These are phyloP conservation scores for Onygena corvina DNA, from an alignment of 2,329 filamentous ascomycete genomes.

Conservation along the genomic window DNA sequence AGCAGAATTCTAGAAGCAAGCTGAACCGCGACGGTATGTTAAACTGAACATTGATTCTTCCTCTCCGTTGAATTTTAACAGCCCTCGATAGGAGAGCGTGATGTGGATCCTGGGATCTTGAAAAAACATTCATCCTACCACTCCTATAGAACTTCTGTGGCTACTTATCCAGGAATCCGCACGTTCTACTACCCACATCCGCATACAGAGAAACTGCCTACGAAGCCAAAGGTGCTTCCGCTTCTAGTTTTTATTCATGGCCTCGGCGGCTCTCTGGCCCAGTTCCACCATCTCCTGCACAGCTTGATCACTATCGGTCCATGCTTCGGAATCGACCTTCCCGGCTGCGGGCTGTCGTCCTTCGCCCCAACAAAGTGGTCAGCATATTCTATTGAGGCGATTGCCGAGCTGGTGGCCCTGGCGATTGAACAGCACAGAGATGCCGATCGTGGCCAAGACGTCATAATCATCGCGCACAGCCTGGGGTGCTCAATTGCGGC, in stretches of 20 bases:
- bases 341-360: slow-evolving; percentile 72
- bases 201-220: slow-evolving; percentile 69
- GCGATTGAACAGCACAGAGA: slow-evolving; percentile 65
- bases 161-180: slow-evolving; percentile 63
- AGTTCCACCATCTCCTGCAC: slow-evolving; percentile 70
- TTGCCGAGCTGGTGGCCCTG: slow-evolving; percentile 61
- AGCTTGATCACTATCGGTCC: slow-evolving; percentile 73
- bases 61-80: background rate
- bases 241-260: slow-evolving; percentile 87
- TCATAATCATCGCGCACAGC: slow-evolving; percentile 77
- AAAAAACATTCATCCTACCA: slow-evolving; percentile 60
- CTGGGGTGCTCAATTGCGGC: slow-evolving; percentile 75
- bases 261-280: slow-evolving; percentile 78
- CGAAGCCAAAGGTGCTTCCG: slow-evolving; percentile 60
- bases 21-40: slow-evolving; percentile 9
- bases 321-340: slow-evolving; percentile 78
- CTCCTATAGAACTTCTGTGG: slow-evolving; percentile 57
- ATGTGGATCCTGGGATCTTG: slow-evolving; percentile 66
- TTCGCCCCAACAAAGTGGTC: slow-evolving; percentile 60
- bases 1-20: background rate
- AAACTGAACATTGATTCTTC: background rate
- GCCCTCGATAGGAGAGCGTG: slow-evolving; percentile 7
- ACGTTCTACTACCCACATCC: slow-evolving; percentile 74
- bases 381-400: slow-evolving; percentile 65
- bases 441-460: slow-evolving; percentile 51